Evolutionary conservation across 140 eudicot species (phyloP).

Genomic region (Cichorium intybus): DNA sequence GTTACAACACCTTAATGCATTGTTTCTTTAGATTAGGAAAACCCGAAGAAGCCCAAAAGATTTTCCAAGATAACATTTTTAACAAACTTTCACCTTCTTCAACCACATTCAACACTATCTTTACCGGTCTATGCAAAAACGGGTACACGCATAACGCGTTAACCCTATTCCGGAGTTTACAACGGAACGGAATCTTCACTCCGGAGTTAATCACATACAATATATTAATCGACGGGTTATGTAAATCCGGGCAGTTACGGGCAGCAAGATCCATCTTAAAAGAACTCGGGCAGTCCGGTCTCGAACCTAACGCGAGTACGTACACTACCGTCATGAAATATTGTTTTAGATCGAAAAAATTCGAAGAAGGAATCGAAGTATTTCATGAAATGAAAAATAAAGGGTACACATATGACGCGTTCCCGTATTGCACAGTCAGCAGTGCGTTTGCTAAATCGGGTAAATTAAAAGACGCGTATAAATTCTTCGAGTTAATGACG

Average conservation of each 20-base stretch:
- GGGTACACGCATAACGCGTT: conserved; percentile 64
- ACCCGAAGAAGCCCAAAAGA: conserved; percentile 64
- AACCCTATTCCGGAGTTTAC: conserved; percentile 47
- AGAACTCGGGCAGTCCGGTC: conserved; percentile 65
- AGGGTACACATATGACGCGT: conserved; percentile 81
- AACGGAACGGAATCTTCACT: conserved; percentile 46
- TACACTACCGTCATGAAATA: conserved; percentile 79
- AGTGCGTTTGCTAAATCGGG: conserved; percentile 63
- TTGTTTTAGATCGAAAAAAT: conserved; percentile 49
- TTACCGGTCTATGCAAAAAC: conserved; percentile 78
- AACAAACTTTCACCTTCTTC: conserved; percentile 45
- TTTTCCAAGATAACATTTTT: conserved; percentile 42
- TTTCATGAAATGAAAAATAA: conserved; percentile 75
- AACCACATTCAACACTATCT: conserved; percentile 71
- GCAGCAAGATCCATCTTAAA: conserved; percentile 56
- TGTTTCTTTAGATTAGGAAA: conserved; percentile 65
- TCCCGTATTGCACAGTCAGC: conserved; percentile 69
- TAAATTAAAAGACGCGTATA: conserved; percentile 49
- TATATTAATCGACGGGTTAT: conserved; percentile 71
- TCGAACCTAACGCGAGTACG: conserved; percentile 62
- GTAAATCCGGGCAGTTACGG: conserved; percentile 51
- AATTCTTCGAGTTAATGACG: conserved; percentile 50
- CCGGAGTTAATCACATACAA: conserved; percentile 74
- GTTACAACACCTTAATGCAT: conserved; percentile 85
- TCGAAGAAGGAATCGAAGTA: conserved; percentile 60